Base-by-base conservation (phyloP, 2,329 filamentous ascomycete genomes). In the Calonectria leucothoes region DNA sequence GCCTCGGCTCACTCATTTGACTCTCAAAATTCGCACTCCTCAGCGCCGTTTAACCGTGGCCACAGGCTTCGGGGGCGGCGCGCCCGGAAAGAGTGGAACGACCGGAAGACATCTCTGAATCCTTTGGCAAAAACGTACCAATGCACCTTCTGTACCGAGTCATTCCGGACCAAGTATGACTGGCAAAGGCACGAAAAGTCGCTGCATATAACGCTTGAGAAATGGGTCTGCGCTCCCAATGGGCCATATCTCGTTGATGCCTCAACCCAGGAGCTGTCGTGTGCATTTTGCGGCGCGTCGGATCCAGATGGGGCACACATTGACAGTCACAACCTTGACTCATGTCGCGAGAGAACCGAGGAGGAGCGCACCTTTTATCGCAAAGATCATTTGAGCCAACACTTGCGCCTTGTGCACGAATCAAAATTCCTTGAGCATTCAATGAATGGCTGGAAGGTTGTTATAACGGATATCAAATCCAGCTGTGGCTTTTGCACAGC, bases 401-500 rank as follows among this genome's bases (percentile, higher is more conserved):
- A 83, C 17, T 71, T 83, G 1, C 74, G 80, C 20, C 74, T 79
- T 5, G 76, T 81, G 1, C 82, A 83, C 31, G 79, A 14, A 86
- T 88, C 82, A 81, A 6, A 45, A 79, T 63, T 78, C 83, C 74
- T 83, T 87, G 55, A 61, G 12, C 33, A 27, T 23, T 37, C 86
- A 82, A 89, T 72, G 79, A 82, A 80, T 10, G 59, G 71, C 14
- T 83, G 82, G 82, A 82, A 81, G 52, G 71, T 77, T 6, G 73
- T 79, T 20, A 74, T 76, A 0, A 74, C 76, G 2, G 64, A 76
- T 0, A 70, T 83, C 2, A 57, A 67, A 2, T 83, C 81, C 1
- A 78, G 82, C 1, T 83, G 82, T 23, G 82, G 82, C 0, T 82
- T 83, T 45, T 83, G 82, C 37, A 75, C 75, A 15, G 57, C 74